Evolutionary conservation across 441 rosid genomes (phyloP), one percentile per base, ranked within the genome.

Genomic region (Aleurites moluccanus): DNA sequence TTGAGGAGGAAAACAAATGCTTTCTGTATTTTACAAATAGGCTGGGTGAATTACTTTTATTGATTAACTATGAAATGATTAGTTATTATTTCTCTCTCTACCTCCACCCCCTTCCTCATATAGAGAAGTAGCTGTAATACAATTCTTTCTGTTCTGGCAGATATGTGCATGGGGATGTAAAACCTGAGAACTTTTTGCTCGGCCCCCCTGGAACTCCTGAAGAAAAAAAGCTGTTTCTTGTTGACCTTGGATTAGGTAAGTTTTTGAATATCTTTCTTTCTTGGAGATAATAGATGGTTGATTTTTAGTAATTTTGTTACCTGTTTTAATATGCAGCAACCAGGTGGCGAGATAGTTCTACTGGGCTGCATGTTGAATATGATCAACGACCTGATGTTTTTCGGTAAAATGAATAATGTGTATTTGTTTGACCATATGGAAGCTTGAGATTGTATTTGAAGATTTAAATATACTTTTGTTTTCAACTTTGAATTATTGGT

Each of bases 361-460:
- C 92, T 75, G 96, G 97, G 55, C 86, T 72, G 23, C 99, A 93
- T 82, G 97, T 96, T 69, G 98, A 93, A 66, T 96, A 96, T 86
- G 98, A 96, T 79, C 98, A 96, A 78, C 88, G 97, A 27, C 99
- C 97, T 3, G 98, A 96, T 91, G 95, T 96, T 75, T 96, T 96
- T 83, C 90, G 99, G 98, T 90, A 72, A 63, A 74, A 56, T 73
- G 14, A 52, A 42, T 57, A 4, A 67, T 62, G 8, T 67, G n/a
- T 67, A 5, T 21, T 11, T 62, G 14, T 65, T 68, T 27, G 28
- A 70, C 30, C 44, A 57, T 57, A 27, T n/a, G 40, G 27, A 33
- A 18, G 53, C 63, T 21, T 60, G 16, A 50, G 33, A 50, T 70
- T 64, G 16, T 71, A 20, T 21, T 78, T 50, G 56, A 49, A 59